phyloP scores from a whole-genome alignment of 2,329 filamentous ascomycete species.

The Colletotrichum siamense region DNA sequence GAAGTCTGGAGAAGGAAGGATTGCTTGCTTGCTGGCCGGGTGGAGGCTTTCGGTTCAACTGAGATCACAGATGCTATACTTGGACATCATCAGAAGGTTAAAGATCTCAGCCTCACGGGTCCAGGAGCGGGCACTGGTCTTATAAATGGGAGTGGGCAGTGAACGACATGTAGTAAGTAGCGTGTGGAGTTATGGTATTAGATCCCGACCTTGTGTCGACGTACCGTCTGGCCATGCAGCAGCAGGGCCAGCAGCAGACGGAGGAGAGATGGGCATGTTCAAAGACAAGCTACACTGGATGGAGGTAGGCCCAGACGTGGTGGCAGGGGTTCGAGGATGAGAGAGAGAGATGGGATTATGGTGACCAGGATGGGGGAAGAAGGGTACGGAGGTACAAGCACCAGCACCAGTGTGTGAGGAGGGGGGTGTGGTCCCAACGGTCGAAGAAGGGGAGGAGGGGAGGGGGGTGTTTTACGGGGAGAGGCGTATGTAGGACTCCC shows the following conservation, averaged over 20 bases:
- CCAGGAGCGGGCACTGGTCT: slow-evolving; percentile 22
- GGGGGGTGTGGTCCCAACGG: slow-evolving; percentile 6
- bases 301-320: slow-evolving; percentile 11
- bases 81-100: slow-evolving; percentile 25
- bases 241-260: background rate
- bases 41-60: slow-evolving; percentile 21
- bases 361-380: slow-evolving; percentile 12
- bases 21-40: slow-evolving; percentile 16
- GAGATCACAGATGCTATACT: slow-evolving; percentile 24
- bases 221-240: background rate
- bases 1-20: slow-evolving; percentile 18
- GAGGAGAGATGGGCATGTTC: slow-evolving; percentile 16
- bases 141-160: slow-evolving; percentile 25
- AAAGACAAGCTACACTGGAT: slow-evolving; percentile 22
- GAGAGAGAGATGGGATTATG: slow-evolving; percentile 11
- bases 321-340: slow-evolving; percentile 15
- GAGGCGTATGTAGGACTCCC: background rate
- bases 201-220: slow-evolving; percentile 14
- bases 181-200: slow-evolving; percentile 13
- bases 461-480: background rate
- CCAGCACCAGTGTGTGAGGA: slow-evolving; percentile 6
- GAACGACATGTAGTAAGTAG: slow-evolving; percentile 3
- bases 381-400: slow-evolving; percentile 9
- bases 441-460: background rate
- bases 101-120: slow-evolving; percentile 25